These are phyloP conservation scores for Rhodamnia rubescens DNA, from an alignment of 345 rosid species.

Conservation along the genomic window DNA sequence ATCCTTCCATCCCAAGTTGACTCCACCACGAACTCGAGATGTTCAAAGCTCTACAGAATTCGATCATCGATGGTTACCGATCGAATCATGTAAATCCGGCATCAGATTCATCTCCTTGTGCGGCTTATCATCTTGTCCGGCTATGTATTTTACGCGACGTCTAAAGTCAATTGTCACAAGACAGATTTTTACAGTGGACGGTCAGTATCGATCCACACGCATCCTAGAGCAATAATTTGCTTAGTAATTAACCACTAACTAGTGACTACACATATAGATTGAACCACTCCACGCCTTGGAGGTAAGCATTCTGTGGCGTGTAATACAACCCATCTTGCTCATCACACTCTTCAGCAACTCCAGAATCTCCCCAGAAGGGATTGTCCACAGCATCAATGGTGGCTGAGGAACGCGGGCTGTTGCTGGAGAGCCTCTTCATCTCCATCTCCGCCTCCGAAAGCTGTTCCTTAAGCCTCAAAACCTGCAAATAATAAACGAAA, in stretches of 20 bases:
- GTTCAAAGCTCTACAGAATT: too few relatives aligned
- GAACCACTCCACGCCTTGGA: slow-evolving; percentile 48
- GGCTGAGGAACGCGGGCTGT: slow-evolving; percentile 36
- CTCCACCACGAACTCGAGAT: too few relatives aligned
- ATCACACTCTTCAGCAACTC: slow-evolving; percentile 3
- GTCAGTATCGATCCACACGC: not conserved
- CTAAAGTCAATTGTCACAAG: not conserved
- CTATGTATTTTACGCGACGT: not conserved
- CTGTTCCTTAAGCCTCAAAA: slow-evolving; percentile 41
- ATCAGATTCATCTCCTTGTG: not conserved
- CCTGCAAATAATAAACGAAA: slow-evolving; percentile 11
- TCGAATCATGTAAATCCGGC: not conserved
- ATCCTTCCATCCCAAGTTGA: too few relatives aligned
- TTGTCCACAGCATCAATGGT: slow-evolving; percentile 25
- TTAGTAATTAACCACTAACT: not conserved
- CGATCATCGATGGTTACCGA: too few relatives aligned
- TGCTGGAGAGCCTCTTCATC: slow-evolving; percentile 36
- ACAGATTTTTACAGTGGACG: not conserved
- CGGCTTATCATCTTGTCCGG: not conserved
- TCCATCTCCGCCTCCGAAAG: slow-evolving; percentile 38
- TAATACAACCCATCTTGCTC: slow-evolving; percentile 25
- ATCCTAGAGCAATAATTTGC: not conserved
- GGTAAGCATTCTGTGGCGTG: slow-evolving; percentile 9
- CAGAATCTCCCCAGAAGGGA: slow-evolving; percentile 34
- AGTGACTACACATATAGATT: slow-evolving; percentile 17